Base-by-base conservation (phyloP, 192 early-diverging fungal species). In the Bifiguratus adelaidae region DNA sequence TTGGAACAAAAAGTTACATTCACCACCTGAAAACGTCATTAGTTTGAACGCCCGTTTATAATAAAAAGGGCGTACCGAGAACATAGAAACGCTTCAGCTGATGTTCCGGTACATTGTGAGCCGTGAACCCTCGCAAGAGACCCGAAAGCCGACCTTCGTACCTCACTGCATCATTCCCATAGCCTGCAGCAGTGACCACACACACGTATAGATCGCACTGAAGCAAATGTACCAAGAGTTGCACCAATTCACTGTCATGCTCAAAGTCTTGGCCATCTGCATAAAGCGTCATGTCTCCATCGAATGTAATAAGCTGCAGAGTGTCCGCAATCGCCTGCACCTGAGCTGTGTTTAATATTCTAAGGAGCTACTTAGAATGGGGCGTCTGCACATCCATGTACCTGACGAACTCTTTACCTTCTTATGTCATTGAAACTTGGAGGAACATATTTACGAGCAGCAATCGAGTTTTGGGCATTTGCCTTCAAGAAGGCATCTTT, bases 281-380 rank as follows among this genome's bases (percentile, higher is more conserved):
- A 54, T 92, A 95, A 16, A 95, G 68, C 19, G 91, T 95, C 85
- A 91, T 89, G 60, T 95, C 91, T 25, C 91, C 91, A 40, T 95
- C 91, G 59, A 95, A 95, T 1, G 91, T 95, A 48, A 95, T 85
- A 36, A 95, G 58, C 44, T 71, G 62, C 12, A 92, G 50, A 11
- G 64, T 58, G 0, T 77, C 68, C 3, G 85, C 83, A 43, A 88
- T 85, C 4, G 89, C 85, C 48, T 71, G 70, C 7, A 68, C 53
- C 61, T 94, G 91, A n/a, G 89, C 91, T 7, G 76, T 76, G 49
- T 95, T 95, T n/a, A 95, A 70, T 20, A 91, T 81, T 41, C 85
- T 73, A 38, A 16, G 16, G 30, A 27, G 25, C 38, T 1, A n/a
- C n/a, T n/a, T n/a, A n/a, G n/a, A n/a, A n/a, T n/a, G n/a, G n/a